These are phyloP conservation scores for Angophora floribunda DNA, from an alignment of 345 rosid species.

Conservation along the genomic window DNA sequence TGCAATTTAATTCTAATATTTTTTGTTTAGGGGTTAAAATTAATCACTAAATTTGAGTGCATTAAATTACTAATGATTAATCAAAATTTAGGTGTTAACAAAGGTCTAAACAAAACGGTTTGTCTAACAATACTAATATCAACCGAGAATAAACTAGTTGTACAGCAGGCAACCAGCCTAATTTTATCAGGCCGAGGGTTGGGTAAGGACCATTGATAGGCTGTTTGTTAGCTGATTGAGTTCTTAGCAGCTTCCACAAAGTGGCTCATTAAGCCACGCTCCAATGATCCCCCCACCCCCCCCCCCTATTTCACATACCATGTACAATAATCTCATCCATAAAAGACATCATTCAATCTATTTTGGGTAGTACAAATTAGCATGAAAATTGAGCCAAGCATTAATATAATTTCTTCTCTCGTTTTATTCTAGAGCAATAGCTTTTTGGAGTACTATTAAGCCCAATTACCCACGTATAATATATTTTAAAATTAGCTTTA, in stretches of 20 bases:
- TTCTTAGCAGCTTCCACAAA: background rate
- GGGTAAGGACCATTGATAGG: background rate
- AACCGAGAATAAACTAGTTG: background rate
- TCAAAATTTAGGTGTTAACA: too few relatives aligned
- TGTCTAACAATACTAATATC: background rate
- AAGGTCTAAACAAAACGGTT: too few relatives aligned
- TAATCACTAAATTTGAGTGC: too few relatives aligned
- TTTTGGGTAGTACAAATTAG: too few relatives aligned
- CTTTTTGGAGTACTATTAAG: background rate
- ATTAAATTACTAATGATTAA: too few relatives aligned
- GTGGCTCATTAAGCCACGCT: background rate
- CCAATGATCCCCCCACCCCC: rapidly evolving
- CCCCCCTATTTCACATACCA: too few relatives aligned
- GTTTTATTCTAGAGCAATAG: background rate
- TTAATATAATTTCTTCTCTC: background rate
- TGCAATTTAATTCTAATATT: too few relatives aligned
- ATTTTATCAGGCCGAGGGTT: background rate
- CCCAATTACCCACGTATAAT: too few relatives aligned
- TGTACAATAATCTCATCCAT: too few relatives aligned
- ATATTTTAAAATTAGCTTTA: background rate
- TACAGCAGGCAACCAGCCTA: background rate
- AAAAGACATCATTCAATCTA: too few relatives aligned
- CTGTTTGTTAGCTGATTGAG: background rate
- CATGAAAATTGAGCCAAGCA: too few relatives aligned
- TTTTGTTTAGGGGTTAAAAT: too few relatives aligned